Percentiles rank a stretch among this genome's conserved stretches.
Evolutionary conservation across 2,329 filamentous ascomycete genomes (phyloP).

Genomic region (Aspergillus hortae): DNA sequence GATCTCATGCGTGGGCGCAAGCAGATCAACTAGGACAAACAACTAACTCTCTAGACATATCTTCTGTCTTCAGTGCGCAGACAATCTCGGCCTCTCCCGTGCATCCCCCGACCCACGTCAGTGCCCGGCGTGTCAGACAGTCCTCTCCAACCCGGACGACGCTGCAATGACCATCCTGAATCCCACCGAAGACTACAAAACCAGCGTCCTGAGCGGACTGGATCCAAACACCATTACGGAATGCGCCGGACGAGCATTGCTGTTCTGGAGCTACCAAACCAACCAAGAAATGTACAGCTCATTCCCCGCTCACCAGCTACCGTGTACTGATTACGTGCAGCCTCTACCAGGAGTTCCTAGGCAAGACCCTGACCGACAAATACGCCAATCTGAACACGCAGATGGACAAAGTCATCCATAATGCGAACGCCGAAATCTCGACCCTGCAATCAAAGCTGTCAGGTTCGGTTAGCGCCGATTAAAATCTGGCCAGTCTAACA

Average conservation of each 20-base stretch:
- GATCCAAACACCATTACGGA: conserved; percentile 81
- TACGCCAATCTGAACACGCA: conserved; percentile 62
- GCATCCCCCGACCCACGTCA: conserved; percentile 51
- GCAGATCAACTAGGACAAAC: conserved; percentile 1
- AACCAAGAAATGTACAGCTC: conserved; percentile 70
- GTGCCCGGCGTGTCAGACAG: conserved; percentile 74
- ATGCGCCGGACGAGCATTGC: conserved; percentile 72
- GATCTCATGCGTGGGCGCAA: background rate
- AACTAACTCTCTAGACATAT: conserved; percentile 61
- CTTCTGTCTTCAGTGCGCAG: conserved; percentile 75
- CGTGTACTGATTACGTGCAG: conserved; percentile 38
- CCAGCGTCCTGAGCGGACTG: conserved; percentile 76
- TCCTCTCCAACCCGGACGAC: conserved; percentile 69
- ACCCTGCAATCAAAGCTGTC: conserved; percentile 62
- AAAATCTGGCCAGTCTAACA: background rate
- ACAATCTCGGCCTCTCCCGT: conserved; percentile 59
- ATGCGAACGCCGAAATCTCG: conserved; percentile 71
- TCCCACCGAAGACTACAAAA: conserved; percentile 86
- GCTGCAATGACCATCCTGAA: conserved; percentile 68
- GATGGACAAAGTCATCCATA: conserved; percentile 68
- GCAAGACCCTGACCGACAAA: conserved; percentile 69
- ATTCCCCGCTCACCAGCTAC: background rate
- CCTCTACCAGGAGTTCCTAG: conserved; percentile 72
- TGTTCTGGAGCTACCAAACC: conserved; percentile 84
- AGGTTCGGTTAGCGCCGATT: conserved; percentile 44